Base-by-base conservation (phyloP, 2,329 filamentous ascomycete genomes). In the Sporothrix humicola region DNA sequence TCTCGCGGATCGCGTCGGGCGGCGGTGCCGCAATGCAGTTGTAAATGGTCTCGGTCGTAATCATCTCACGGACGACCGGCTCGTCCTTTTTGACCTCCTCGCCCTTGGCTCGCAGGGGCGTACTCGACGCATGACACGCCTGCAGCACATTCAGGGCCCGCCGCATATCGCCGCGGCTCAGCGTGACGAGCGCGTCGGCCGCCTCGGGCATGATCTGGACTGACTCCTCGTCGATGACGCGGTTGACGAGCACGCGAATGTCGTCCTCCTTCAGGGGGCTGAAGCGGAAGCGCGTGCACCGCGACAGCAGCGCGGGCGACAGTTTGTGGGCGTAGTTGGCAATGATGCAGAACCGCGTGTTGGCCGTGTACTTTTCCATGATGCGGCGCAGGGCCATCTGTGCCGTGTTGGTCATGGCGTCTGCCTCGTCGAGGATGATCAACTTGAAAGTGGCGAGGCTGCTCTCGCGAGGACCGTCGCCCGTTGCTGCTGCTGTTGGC, bases 241-340 rank as follows among this genome's bases (percentile, higher is more conserved):
- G 92, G 80, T 98, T 94, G 8, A 99, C 94, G 71, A 98, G 82
- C 1, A 88, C 87, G 69, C 93, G 87, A 74, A 99, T 98, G 80
- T 98, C 96, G 7, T 82, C 85, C 79, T 97, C 93, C 81, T 97
- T 97, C 72, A 99, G 85, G 12, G 96, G 96, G 77, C 93, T 97
- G 83, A 99, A 99, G 46, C 96, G 88, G 82, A 99, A 99, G 52
- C 96, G 87, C 10, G 96, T 99, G 83, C 96, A 99, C 78, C 96
- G 87, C 68, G 95, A 98, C 71, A 99, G 86, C 59, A 99, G 86
- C 0, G 96, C 96, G 0, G 96, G 95, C 13, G 94, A 97, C 54
- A 99, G 90, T 83, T 99, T 99, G 85, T 99, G 96, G 44, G 96
- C 96, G 83, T 99, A 99, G 84, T 99, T 99, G 78, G 96, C 96